A percentile compares a stretch with the other conserved stretches of the same genome.
phyloP scores from a whole-genome alignment of 1,284 basidiomycete species.

The Melampsora medusae region DNA sequence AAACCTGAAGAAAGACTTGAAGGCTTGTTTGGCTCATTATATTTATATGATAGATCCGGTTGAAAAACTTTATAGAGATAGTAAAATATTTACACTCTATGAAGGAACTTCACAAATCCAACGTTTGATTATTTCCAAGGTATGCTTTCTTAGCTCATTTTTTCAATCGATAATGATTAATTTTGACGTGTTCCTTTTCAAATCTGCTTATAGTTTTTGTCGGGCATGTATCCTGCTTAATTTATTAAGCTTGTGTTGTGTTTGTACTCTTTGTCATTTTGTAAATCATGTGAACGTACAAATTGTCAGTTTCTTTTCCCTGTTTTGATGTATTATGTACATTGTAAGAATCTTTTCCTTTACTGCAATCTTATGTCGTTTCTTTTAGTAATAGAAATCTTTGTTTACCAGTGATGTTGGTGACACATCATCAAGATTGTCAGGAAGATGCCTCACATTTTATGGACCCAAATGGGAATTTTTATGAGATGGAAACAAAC shows the following conservation, averaged over 20 bases:
- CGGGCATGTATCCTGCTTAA: conserved; percentile 3
- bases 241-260: background rate
- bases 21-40: background rate
- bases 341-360: no score
- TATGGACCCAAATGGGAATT: no score
- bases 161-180: background rate
- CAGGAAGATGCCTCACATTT: no score
- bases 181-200: background rate
- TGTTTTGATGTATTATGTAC: background rate
- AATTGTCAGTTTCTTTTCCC: background rate
- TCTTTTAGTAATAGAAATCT: no score
- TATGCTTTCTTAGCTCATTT: background rate
- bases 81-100: conserved; percentile 59
- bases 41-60: conserved; percentile 34
- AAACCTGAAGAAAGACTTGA: no score
- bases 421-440: no score
- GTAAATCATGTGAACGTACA: no score
- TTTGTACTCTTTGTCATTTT: no score
- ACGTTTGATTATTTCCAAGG: conserved; percentile 55
- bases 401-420: no score
- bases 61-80: conserved; percentile 50
- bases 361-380: no score
- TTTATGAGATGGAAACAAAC: no score
- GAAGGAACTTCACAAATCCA: conserved; percentile 56
- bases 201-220: background rate